Evolutionary conservation across 1,139 yeast genomes (phyloP), one percentile per base, ranked within the genome.

Genomic region (Saccharomyces hybrid): DNA sequence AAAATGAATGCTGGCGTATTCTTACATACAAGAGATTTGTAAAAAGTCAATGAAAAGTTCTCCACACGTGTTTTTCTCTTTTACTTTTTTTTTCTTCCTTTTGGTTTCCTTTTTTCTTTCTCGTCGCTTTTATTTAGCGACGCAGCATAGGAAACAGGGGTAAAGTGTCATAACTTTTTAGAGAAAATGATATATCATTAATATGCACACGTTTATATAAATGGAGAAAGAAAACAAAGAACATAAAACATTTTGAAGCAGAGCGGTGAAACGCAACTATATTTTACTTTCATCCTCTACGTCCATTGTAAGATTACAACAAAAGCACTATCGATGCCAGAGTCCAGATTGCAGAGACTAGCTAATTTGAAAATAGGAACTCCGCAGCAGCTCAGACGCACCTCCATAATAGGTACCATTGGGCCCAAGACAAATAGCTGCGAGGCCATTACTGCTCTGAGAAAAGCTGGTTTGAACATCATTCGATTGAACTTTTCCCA

Each of bases 401-500:
- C 96, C 57, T 86, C 98, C 59, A 93, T 93, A 75, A 91, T 93
- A 69, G 97, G 99, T 72, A 93, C 99, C 66, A 93, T 93, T 74
- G 99, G 85, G 66, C 99, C 99, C 68, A 90, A 89, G 79, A 88
- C 98, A 75, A 93, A 93, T 83, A 76, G 79, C 67, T 93, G 84
- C 63, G 97, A 91, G 69, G 80, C 81, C 64, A 76, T 93, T 71
- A 90, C 85, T 67, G 82, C 84, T 71, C 82, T 95, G 72, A 86
- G 99, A 81, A 88, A 88, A 76, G 96, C 96, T 58, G 99, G 99
- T 71, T 82, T 93, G 68, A 93, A 91, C 81, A 88, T 93, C 73
- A 97, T 88, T 54, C 86, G 99, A 75, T 89, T 93, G 97, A 95
- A 93, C 85, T 93, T 93, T 77, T 88, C 96, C 61, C 99, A 95